Percentiles rank a stretch among this genome's conserved stretches.
These are phyloP conservation scores for Mortierella sp. DNA, from an alignment of 371 early-diverging fungal species.

Conservation along the genomic window DNA sequence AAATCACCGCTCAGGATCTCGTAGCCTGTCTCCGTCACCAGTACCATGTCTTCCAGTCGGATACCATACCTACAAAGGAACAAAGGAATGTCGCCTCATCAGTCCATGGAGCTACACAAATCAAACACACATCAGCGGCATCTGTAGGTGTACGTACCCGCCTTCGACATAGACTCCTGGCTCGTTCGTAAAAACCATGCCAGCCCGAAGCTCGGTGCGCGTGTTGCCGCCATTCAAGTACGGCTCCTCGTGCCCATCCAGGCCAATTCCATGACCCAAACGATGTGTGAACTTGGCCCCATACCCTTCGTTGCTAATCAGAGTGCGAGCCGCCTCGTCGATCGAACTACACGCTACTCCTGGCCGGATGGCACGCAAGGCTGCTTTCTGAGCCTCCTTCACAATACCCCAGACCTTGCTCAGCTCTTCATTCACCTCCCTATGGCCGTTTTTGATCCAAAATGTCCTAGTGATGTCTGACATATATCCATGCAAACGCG, in stretches of 20 bases:
- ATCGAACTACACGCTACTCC: conserved; percentile 60
- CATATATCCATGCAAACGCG: conserved; percentile 60
- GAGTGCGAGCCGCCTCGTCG: conserved; percentile 61
- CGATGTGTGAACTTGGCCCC: conserved; percentile 66
- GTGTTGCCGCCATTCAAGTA: conserved; percentile 67
- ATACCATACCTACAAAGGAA: conserved; percentile 56
- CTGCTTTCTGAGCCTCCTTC: conserved; percentile 60
- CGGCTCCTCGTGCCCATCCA: conserved; percentile 71
- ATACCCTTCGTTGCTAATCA: conserved; percentile 59
- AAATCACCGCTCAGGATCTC: conserved; percentile 64
- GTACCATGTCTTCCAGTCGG: conserved; percentile 68
- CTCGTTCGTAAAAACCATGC: conserved; percentile 70
- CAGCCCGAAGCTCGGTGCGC: conserved; percentile 54
- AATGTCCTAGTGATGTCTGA: conserved; percentile 69
- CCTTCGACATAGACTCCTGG: conserved; percentile 68
- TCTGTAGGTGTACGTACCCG: no score
- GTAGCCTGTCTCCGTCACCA: conserved; percentile 60
- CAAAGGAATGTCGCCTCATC: no score
- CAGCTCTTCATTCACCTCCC: conserved; percentile 60
- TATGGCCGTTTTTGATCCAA: conserved; percentile 52
- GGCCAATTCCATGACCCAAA: conserved; percentile 69
- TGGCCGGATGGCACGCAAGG: conserved; percentile 48
- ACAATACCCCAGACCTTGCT: conserved; percentile 67
- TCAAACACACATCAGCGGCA: neutral
- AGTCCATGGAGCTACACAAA: no score